Evolutionary conservation across 768 basidiomycete species (phyloP), one percentile per base, ranked within the genome.

Genomic region (Crepidotus variabilis): DNA sequence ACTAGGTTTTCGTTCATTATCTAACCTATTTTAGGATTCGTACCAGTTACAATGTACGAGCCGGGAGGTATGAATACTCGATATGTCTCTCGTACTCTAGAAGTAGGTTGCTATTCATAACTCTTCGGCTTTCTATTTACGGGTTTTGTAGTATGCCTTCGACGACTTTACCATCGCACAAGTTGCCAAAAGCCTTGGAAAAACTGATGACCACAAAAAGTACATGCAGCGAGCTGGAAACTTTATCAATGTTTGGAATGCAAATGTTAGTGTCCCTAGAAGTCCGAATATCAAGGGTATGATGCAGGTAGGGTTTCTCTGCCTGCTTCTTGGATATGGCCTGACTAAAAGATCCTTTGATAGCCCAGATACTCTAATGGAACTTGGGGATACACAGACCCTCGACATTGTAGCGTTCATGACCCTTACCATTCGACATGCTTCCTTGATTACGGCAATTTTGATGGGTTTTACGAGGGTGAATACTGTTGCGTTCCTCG

Each of bases 101-200:
- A 87, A 73, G 84, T 83, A 59, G 23, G 59, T 56, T 33, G 22
- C 21, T 34, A 11, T 43, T 43, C 39, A 43, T 16, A 11, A 20
- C 3, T 43, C 39, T 20, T 20, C 18, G 3, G 18, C 39, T 3
- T 11, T 28, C 32, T 32, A 14, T 34, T 24, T 14, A 14, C 53
- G n/a, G n/a, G n/a, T n/a, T n/a, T n/a, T n/a, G n/a, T n/a, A 86
- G 85, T 76, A 86, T 60, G 76, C 85, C 1, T 87, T 87, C 65
- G 78, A 77, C 54, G 85, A 87, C 60, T 87, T 87, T 60, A 69
- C 81, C 1, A 81, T 87, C 50, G 81, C 83, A 0, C 85, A 86
- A 71, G 85, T 86, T 2, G 80, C 84, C 0, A 83, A 80, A 58
- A 56, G 75, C 6, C 69, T 87, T 2, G 80, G 79, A 18, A 80